Evolutionary conservation across 768 basidiomycete species (phyloP).

Genomic region (Mycena metata): DNA sequence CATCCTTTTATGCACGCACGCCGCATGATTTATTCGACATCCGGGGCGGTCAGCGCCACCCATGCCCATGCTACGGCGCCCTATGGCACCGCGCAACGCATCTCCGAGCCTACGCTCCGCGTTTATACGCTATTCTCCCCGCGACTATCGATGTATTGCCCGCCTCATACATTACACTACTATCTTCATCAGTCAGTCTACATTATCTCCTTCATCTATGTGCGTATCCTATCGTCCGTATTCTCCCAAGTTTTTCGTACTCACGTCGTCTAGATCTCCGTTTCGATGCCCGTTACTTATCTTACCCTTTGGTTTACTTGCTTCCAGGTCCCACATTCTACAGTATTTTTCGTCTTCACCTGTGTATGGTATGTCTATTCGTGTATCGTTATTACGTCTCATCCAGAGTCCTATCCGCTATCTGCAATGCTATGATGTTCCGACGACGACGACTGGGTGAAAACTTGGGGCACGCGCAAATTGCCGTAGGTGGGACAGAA

Average conservation of each 20-base stretch:
- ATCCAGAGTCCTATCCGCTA: conserved; percentile 32
- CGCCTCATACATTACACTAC: conserved; percentile 17
- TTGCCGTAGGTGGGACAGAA: too few species aligned
- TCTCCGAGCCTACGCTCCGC: conserved; percentile 8
- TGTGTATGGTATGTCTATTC: conserved; percentile 31
- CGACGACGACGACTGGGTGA: background rate
- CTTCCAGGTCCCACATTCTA: background rate
- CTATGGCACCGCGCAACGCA: conserved; percentile 9
- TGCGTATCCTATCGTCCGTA: conserved; percentile 5
- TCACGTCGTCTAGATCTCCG: conserved; percentile 9
- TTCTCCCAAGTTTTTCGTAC: conserved; percentile 12
- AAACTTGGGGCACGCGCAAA: too few species aligned
- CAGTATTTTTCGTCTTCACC: conserved; percentile 1
- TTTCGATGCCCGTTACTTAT: background rate
- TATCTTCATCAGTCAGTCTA: background rate
- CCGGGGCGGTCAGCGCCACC: conserved; percentile 16
- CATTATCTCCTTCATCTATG: conserved; percentile 13
- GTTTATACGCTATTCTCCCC: background rate
- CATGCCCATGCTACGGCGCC: conserved; percentile 15
- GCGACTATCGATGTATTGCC: conserved; percentile 23
- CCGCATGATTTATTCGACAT: conserved; percentile 29
- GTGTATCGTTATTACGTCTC: conserved; percentile 30
- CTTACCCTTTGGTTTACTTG: background rate
- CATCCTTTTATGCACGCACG: conserved; percentile 13
- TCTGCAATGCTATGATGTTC: conserved; percentile 36